Base-by-base conservation (phyloP, 768 basidiomycete genomes). In the Scleroderma bovista region DNA sequence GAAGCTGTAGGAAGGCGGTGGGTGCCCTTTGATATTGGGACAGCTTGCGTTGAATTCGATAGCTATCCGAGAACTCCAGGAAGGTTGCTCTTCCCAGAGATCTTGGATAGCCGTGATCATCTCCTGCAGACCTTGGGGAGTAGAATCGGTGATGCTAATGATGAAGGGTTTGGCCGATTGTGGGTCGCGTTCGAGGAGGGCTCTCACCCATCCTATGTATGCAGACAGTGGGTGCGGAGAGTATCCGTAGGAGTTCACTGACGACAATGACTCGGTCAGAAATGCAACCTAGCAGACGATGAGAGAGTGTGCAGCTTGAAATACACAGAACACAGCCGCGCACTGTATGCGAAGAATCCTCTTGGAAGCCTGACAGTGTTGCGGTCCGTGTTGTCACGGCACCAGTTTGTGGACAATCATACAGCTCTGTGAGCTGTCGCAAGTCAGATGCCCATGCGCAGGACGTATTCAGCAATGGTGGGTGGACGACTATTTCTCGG, bases 241-340 rank as follows among this genome's bases (percentile, higher is more conserved):
- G 68, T 93, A 94, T 20, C 91, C 91, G 65, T 88, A 93, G 0
- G 85, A 86, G 63, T 93, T 93, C 52, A 90, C 60, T 15, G 90
- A 82, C n/a, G 86, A 75, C 33, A 75, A 55, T 9, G 71, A 59
- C 13, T 69, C 68, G 34, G 65, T 68, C 41, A 79, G 53, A 55
- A 89, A 86, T 15, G 75, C 78, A 42, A 86, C 84, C 86, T 88
- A 56, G 31, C 48, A 6, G 15, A 47, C 38, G 29, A 26, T 46
- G 13, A 16, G 44, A 47, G 46, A 42, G 34, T 31, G n/a, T 24
- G 44, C 26, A 40, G 8, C 29, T 9, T 40, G 34, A 32, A 41
- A 47, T 45, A 47, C 33, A 49, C 3, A 11, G 9, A 12, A 16
- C 22, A 8, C 15, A 32, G 32, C 10, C 16, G 59, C 75, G 29